Percentiles rank a stretch among this genome's conserved stretches.
phyloP scores from a whole-genome alignment of 1,139 yeast species.

The Kurtzmaniella natalensis region DNA sequence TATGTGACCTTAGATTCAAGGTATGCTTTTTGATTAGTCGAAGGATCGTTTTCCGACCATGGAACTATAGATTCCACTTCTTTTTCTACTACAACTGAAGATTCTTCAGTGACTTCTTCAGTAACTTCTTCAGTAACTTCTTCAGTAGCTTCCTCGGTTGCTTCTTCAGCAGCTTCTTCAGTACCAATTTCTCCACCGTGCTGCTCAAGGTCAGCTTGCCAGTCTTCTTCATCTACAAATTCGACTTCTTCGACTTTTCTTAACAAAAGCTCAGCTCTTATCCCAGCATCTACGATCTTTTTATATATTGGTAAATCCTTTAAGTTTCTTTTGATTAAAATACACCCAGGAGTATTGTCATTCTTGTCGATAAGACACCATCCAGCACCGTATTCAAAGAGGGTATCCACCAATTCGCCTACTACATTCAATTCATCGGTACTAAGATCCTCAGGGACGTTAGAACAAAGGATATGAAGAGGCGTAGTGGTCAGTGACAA shows the following conservation, averaged over 20 bases:
- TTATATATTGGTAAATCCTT: slow-evolving; percentile 40
- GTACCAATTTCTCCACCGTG: slow-evolving; percentile 12
- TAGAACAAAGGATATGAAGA: slow-evolving; percentile 59
- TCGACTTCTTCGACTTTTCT: slow-evolving; percentile 67
- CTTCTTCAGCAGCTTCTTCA: slow-evolving; percentile 3
- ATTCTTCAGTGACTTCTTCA: slow-evolving; percentile 27
- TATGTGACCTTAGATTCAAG: slow-evolving; percentile 66
- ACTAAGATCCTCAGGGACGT: slow-evolving; percentile 43
- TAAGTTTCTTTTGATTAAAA: slow-evolving; percentile 49
- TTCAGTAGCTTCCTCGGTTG: slow-evolving; percentile 8
- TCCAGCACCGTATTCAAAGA: slow-evolving; percentile 87
- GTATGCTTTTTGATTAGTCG: slow-evolving; percentile 62
- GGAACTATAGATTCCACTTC: slow-evolving; percentile 10
- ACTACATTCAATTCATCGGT: slow-evolving; percentile 46
- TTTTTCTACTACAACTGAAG: slow-evolving; percentile 10
- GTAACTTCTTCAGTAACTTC: slow-evolving; percentile 26
- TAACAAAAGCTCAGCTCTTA: slow-evolving; percentile 78
- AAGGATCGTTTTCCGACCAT: slow-evolving; percentile 43
- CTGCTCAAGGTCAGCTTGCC: slow-evolving; percentile 1
- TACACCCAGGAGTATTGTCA: slow-evolving; percentile 74
- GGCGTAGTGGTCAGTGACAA: slow-evolving; percentile 67
- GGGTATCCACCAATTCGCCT: slow-evolving; percentile 50
- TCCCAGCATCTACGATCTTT: slow-evolving; percentile 79
- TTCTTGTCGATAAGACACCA: slow-evolving; percentile 74
- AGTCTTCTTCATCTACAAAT: slow-evolving; percentile 26